phyloP scores from a whole-genome alignment of 2,329 filamentous ascomycete species.

The Lecanicillium sp. region DNA sequence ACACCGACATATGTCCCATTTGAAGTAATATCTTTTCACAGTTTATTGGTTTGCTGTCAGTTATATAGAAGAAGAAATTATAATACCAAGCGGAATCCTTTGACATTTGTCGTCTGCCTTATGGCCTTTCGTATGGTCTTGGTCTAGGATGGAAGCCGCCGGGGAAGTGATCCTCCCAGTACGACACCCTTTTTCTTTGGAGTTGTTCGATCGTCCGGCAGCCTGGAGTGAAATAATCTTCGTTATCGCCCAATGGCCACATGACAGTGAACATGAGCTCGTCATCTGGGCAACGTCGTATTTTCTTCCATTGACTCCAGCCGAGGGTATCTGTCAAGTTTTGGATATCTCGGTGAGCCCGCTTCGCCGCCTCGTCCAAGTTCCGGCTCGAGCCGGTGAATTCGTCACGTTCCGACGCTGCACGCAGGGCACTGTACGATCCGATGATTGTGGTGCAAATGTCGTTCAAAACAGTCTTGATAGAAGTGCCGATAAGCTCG shows the following conservation, averaged over 20 bases:
- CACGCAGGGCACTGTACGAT: slow-evolving; percentile 10
- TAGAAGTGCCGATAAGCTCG: slow-evolving; percentile 12
- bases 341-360: slow-evolving; percentile 18
- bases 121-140: no score
- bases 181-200: neutral
- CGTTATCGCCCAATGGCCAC: slow-evolving; percentile 51
- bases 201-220: slow-evolving; percentile 23
- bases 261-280: slow-evolving; percentile 58
- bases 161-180: neutral
- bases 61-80: no score
- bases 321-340: slow-evolving; percentile 42
- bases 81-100: no score
- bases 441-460: slow-evolving; percentile 14
- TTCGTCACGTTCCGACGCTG: neutral
- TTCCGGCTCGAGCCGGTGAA: neutral
- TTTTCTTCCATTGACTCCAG: slow-evolving; percentile 57
- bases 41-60: no score
- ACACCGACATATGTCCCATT: no score
- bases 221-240: slow-evolving; percentile 43
- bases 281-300: slow-evolving; percentile 44
- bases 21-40: no score
- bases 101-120: no score
- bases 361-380: slow-evolving; percentile 17
- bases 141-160: neutral
- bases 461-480: slow-evolving; percentile 6